These are phyloP conservation scores for Fraxinus baroniana DNA, from an alignment of 305 asterid genomes.

Conservation along the genomic window DNA sequence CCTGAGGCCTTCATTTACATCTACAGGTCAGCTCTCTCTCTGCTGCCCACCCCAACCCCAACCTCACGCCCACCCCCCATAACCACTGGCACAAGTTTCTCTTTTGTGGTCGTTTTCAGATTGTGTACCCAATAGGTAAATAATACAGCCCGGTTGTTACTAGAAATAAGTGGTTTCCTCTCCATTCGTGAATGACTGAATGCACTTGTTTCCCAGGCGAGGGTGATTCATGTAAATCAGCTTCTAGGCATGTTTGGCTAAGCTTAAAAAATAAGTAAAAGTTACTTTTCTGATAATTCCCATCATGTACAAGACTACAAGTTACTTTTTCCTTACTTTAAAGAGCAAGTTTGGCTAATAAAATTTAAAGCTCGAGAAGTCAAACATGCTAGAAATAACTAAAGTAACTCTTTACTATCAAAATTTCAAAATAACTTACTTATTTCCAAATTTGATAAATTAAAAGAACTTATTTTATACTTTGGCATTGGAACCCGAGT, in stretches of 20 bases:
- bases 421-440: not conserved
- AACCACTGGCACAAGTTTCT: not conserved
- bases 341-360: not conserved
- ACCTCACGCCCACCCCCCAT: too few species aligned
- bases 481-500: not conserved
- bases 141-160: not conserved
- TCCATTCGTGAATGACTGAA: not conserved
- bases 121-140: not conserved
- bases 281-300: not conserved
- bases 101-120: not conserved
- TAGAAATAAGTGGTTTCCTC: not conserved
- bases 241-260: not conserved
- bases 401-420: not conserved
- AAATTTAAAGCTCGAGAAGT: not conserved
- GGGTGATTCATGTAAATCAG: not conserved
- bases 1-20: slow-evolving; percentile 82
- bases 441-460: not conserved
- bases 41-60: not conserved
- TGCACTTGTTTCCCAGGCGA: not conserved
- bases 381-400: not conserved
- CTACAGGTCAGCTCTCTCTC: slow-evolving; percentile 46
- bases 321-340: not conserved
- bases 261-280: not conserved
- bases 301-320: too few species aligned
- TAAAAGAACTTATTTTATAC: not conserved